A percentile compares a stretch with the other conserved stretches of the same genome.
Conservation (phyloP, 768 basidiomycete genomes). For the Coprinopsis marcescibilis region DNA sequence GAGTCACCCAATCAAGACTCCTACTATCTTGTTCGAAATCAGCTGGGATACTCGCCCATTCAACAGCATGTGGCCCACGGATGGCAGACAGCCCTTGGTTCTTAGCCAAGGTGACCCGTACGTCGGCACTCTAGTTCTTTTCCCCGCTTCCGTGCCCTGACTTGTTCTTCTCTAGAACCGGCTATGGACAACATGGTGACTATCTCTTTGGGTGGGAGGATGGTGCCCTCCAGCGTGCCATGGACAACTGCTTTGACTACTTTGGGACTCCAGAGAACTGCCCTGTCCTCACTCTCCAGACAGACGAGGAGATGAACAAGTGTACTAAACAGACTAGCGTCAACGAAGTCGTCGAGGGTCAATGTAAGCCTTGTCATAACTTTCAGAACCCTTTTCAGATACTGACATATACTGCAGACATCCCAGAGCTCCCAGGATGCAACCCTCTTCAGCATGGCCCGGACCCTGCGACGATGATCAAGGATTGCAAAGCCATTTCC, state of each 20-base stretch:
- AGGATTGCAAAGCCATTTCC: too few relatives aligned
- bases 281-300: slow-evolving; percentile 1
- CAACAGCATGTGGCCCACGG: slow-evolving; percentile 7
- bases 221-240: slow-evolving; percentile 8
- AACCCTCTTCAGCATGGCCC: too few relatives aligned
- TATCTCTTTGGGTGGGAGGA: slow-evolving; percentile 11
- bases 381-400: too few relatives aligned
- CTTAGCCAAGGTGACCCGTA: slow-evolving; percentile 10
- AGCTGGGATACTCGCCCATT: slow-evolving; percentile 9
- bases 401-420: too few relatives aligned
- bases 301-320: slow-evolving; percentile 9
- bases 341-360: background rate
- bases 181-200: slow-evolving; percentile 9
- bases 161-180: slow-evolving; percentile 1
- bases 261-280: slow-evolving; percentile 1
- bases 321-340: background rate
- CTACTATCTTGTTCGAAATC: slow-evolving; percentile 8
- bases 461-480: too few relatives aligned
- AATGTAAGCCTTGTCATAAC: slow-evolving; percentile 5
- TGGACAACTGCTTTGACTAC: slow-evolving; percentile 8
- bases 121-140: background rate
- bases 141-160: background rate
- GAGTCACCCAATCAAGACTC: slow-evolving; percentile 4
- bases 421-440: too few relatives aligned
- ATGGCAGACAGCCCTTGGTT: slow-evolving; percentile 7